Evolutionary conservation across 495 filamentous ascomycete genomes (phyloP).

Genomic region (Gamarada debralockiae): DNA sequence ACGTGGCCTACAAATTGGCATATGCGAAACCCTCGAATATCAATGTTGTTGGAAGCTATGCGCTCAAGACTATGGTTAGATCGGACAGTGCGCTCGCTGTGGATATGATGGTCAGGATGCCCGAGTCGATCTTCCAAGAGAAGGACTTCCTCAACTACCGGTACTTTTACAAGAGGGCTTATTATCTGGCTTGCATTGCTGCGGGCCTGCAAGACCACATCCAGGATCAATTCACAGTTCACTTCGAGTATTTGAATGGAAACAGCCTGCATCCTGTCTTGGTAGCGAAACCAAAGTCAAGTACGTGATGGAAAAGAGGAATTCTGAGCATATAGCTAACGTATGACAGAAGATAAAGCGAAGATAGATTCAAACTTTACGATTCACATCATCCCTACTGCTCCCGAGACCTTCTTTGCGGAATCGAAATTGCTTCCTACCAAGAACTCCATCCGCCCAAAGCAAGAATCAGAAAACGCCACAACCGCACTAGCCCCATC

Average conservation of each 20-base stretch:
- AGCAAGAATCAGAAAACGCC: slow-evolving; percentile 32
- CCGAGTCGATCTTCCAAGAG: slow-evolving; percentile 73
- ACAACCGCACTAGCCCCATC: slow-evolving; percentile 47
- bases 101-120: slow-evolving; percentile 86
- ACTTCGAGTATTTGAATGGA: slow-evolving; percentile 67
- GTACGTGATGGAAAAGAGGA: neutral
- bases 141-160: slow-evolving; percentile 93
- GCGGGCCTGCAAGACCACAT: slow-evolving; percentile 57
- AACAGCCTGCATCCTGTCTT: slow-evolving; percentile 76
- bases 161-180: slow-evolving; percentile 93
- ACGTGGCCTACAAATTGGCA: slow-evolving; percentile 74
- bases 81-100: slow-evolving; percentile 52
- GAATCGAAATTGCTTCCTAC: slow-evolving; percentile 60
- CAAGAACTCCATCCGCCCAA: slow-evolving; percentile 65
- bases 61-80: slow-evolving; percentile 67
- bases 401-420: slow-evolving; percentile 62
- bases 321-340: slow-evolving; percentile 6
- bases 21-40: slow-evolving; percentile 73
- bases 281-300: slow-evolving; percentile 35
- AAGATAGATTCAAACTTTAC: slow-evolving; percentile 41
- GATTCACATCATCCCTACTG: slow-evolving; percentile 76
- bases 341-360: neutral
- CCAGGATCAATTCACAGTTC: slow-evolving; percentile 48
- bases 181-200: slow-evolving; percentile 80
- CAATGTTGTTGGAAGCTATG: slow-evolving; percentile 87